Evolutionary conservation across 108 stramenopile genomes (phyloP), one percentile per base, ranked within the genome.

Genomic region (Cylindrotheca closterium): DNA sequence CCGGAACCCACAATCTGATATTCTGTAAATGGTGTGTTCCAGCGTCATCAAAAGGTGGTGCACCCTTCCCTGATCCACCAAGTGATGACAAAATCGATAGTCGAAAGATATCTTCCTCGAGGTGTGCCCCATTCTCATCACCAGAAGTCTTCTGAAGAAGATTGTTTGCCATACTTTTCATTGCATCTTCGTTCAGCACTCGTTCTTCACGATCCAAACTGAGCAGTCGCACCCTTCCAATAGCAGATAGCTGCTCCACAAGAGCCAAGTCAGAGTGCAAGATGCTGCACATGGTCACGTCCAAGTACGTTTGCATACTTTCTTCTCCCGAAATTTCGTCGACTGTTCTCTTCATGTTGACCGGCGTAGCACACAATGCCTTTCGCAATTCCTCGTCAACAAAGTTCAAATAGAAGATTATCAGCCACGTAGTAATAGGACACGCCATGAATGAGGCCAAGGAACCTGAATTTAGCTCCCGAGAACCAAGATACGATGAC

Each of bases 61-160:
- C 60, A 15, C 37, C 37, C 15, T 42, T 22, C 7, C 27, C 58
- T 22, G 28, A 24, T 34, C 71, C 68, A 47, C 78, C 82, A 15
- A 83, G 47, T 1, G 74, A 65, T 50, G 72, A 46, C 3, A 83
- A 53, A 30, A 83, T 56, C 5, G 59, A 18, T 29, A 73, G 42
- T 37, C 78, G 70, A 23, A 83, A 50, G 46, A 79, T 26, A 51
- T 83, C 82, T 21, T 79, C 72, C 55, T 83, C 82, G 1, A 83
- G 45, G 34, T 63, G 64, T n/a, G 71, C 58, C 1, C 65, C 58
- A 5, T 53, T 23, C 50, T 73, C 71, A 24, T 73, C 71, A 23
- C 26, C 27, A 10, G 8, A 29, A 0, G 61, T 53, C 42, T 68
- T 72, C 19, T 51, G 34, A 28, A 72, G 34, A 4, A 78, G 66